Evolutionary conservation across 2,329 filamentous ascomycete species (phyloP).

Genomic region (Penicillium sp.): DNA sequence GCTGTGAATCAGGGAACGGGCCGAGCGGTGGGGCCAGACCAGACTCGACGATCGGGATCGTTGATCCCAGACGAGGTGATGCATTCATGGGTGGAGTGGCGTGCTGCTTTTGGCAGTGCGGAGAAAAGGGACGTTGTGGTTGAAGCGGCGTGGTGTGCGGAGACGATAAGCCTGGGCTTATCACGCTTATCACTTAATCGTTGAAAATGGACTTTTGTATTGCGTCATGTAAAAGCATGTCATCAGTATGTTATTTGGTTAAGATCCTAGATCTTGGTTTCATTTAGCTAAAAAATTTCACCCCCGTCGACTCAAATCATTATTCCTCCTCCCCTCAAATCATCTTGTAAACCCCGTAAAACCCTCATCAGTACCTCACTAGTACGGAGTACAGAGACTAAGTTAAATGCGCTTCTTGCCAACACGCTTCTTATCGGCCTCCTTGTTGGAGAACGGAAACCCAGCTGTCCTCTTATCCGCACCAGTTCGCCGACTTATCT

Average conservation of each 20-base stretch:
- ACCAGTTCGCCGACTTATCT: slow-evolving; percentile 63
- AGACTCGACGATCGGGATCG: slow-evolving; percentile 22
- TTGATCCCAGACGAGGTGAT: slow-evolving; percentile 18
- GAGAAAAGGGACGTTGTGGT: slow-evolving; percentile 19
- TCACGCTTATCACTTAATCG: background rate
- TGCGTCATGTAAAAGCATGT: slow-evolving; percentile 5
- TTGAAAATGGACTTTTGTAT: background rate
- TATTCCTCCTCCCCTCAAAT: background rate
- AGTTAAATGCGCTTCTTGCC: slow-evolving; percentile 30
- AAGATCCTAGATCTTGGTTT: no score
- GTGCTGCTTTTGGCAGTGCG: slow-evolving; percentile 32
- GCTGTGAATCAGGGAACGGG: slow-evolving; percentile 24
- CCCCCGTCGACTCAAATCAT: no score
- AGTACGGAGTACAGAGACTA: background rate
- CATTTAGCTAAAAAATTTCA: no score
- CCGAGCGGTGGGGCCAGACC: slow-evolving; percentile 23
- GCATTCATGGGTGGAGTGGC: slow-evolving; percentile 30
- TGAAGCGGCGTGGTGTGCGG: slow-evolving; percentile 26
- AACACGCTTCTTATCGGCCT: slow-evolving; percentile 54
- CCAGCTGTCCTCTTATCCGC: slow-evolving; percentile 67
- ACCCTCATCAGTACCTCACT: no score
- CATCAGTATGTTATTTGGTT: slow-evolving; percentile 18
- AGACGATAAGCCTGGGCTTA: background rate
- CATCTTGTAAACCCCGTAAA: background rate
- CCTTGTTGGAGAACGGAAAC: slow-evolving; percentile 64